phyloP scores from a whole-genome alignment of 1,139 yeast species.

The Kurtzmaniella natalensis region DNA sequence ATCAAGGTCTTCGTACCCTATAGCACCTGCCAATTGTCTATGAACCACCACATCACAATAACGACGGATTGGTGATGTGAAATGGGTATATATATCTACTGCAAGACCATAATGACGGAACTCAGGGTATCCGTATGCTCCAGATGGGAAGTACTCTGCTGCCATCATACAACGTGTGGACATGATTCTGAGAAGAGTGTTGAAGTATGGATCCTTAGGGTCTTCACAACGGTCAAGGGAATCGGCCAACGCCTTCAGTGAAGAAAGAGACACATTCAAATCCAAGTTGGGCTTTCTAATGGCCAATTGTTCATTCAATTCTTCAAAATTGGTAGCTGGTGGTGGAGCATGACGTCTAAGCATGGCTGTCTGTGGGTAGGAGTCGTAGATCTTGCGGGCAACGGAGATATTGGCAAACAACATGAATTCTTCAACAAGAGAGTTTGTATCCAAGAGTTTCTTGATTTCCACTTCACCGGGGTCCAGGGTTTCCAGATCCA shows the following conservation, averaged over 20 bases:
- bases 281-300: constrained; percentile 57
- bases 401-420: constrained; percentile 94
- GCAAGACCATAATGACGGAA: constrained; percentile 97
- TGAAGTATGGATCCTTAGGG: constrained; percentile 81
- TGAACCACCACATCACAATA: constrained; percentile 98
- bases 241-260: constrained; percentile 89
- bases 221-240: constrained; percentile 87
- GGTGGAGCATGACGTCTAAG: constrained; percentile 96
- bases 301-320: constrained; percentile 80
- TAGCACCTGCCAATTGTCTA: constrained; percentile 95
- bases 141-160: constrained; percentile 94
- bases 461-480: constrained; percentile 96
- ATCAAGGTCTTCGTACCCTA: constrained; percentile 84
- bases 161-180: constrained; percentile 99
- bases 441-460: constrained; percentile 82
- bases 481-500: constrained; percentile 96
- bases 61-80: constrained; percentile 97
- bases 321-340: constrained; percentile 89
- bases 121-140: constrained; percentile 90
- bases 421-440: constrained; percentile 98
- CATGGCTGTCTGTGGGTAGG: constrained; percentile 98
- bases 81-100: constrained; percentile 95
- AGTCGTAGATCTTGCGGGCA: constrained; percentile 85
- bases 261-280: constrained; percentile 74
- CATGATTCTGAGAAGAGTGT: constrained; percentile 91